These are phyloP conservation scores for Vitis rotundifolia DNA, from an alignment of 164 flowering plant species.

Conservation along the genomic window DNA sequence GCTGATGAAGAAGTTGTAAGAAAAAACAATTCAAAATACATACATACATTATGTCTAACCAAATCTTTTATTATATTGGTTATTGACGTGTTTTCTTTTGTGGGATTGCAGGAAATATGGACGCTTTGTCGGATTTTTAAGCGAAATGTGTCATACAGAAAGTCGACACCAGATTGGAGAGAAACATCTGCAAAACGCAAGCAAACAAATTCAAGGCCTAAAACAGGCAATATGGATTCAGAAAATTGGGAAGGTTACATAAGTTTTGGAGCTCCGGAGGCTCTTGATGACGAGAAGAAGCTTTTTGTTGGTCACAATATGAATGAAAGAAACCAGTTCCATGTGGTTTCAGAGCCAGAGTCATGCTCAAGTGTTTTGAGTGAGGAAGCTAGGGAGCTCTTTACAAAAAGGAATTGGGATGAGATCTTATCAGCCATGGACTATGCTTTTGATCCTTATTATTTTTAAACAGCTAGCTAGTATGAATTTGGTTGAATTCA, in stretches of 20 bases:
- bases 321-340: slow-evolving; percentile 16
- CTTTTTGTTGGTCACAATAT: slow-evolving; percentile 4
- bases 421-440: slow-evolving; percentile 53
- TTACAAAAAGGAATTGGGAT: no score
- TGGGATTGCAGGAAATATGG: slow-evolving; percentile 76
- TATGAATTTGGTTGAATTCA: no score
- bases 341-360: neutral
- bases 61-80: no score
- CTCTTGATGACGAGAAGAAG: slow-evolving; percentile 21
- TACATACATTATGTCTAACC: no score
- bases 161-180: slow-evolving; percentile 49
- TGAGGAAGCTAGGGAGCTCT: slow-evolving; percentile 7
- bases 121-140: slow-evolving; percentile 85
- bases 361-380: slow-evolving; percentile 18
- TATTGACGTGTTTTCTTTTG: neutral
- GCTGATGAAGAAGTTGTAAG: slow-evolving; percentile 58
- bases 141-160: slow-evolving; percentile 44
- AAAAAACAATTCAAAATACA: neutral
- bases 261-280: slow-evolving; percentile 10
- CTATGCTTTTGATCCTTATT: slow-evolving; percentile 22
- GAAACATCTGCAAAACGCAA: slow-evolving; percentile 15
- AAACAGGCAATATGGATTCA: slow-evolving; percentile 41
- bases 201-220: slow-evolving; percentile 16
- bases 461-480: no score
- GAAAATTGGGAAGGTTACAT: slow-evolving; percentile 19